Conservation (phyloP, 2,329 filamentous ascomycete species). For the Anthostomella pinea region DNA sequence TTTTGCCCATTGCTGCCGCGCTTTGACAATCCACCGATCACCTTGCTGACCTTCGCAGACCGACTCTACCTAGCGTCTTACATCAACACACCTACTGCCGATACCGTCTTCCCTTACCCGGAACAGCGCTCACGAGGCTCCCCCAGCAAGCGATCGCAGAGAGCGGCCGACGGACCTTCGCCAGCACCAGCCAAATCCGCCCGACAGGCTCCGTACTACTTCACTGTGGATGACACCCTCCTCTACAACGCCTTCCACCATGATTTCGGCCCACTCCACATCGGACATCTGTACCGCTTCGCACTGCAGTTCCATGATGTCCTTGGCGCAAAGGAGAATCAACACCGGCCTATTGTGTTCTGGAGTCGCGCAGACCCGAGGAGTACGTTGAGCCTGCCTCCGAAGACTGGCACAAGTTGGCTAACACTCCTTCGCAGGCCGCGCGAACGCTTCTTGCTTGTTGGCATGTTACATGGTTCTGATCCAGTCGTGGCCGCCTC, state of each 20-base stretch:
- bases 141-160: constrained; percentile 72
- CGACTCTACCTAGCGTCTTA: constrained; percentile 94
- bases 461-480: constrained; percentile 98
- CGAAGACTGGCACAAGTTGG: not conserved
- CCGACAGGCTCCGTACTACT: constrained; percentile 76
- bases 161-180: constrained; percentile 58
- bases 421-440: constrained; percentile 51
- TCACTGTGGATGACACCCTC: constrained; percentile 87
- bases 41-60: constrained; percentile 58
- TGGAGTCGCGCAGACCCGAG: constrained; percentile 91
- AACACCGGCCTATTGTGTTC: constrained; percentile 87
- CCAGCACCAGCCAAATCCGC: constrained; percentile 43
- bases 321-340: constrained; percentile 85
- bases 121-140: constrained; percentile 54
- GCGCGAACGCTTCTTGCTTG: constrained; percentile 91
- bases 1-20: constrained; percentile 18
- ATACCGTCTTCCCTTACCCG: constrained; percentile 84
- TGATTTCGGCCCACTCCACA: constrained; percentile 96
- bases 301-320: constrained; percentile 95
- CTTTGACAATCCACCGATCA: constrained; percentile 21
- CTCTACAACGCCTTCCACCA: constrained; percentile 98
- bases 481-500: constrained; percentile 96
- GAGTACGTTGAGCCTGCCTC: constrained; percentile 55
- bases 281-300: constrained; percentile 95
- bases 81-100: constrained; percentile 72